Conservation (phyloP, 768 basidiomycete genomes). For the Trametes villosa region DNA sequence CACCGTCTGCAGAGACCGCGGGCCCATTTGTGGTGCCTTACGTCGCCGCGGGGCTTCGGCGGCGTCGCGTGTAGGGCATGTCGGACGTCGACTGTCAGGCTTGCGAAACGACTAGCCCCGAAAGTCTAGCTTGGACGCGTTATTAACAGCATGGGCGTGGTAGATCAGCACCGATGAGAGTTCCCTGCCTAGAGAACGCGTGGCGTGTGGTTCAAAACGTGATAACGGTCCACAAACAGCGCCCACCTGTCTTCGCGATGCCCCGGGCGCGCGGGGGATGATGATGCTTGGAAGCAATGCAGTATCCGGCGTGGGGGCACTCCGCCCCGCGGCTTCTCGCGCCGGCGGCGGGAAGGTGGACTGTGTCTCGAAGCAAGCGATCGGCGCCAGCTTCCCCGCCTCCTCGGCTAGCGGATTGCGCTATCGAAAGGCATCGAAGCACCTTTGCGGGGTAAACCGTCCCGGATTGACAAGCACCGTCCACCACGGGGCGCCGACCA, state of each 20-base stretch:
- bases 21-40: background rate
- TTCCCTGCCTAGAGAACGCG: background rate
- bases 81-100: background rate
- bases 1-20: background rate
- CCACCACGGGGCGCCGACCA: too few species aligned
- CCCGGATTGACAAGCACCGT: too few species aligned
- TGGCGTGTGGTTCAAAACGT: constrained; percentile 1
- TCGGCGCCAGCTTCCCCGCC: background rate
- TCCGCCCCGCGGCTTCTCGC: background rate
- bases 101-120: too few species aligned
- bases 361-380: background rate
- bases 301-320: background rate
- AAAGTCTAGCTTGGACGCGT: background rate
- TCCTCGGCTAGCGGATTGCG: too few species aligned
- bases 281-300: background rate
- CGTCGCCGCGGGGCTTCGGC: background rate
- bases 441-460: too few species aligned
- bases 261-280: background rate
- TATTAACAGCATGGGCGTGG: background rate
- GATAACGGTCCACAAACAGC: constrained; percentile 8
- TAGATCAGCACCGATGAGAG: background rate
- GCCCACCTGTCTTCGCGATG: background rate
- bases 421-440: too few species aligned
- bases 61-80: background rate
- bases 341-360: background rate